Percentiles rank a stretch among this genome's conserved stretches.
Conservation (phyloP, 2,329 filamentous ascomycete species). For the Stachybotrys chartarum region DNA sequence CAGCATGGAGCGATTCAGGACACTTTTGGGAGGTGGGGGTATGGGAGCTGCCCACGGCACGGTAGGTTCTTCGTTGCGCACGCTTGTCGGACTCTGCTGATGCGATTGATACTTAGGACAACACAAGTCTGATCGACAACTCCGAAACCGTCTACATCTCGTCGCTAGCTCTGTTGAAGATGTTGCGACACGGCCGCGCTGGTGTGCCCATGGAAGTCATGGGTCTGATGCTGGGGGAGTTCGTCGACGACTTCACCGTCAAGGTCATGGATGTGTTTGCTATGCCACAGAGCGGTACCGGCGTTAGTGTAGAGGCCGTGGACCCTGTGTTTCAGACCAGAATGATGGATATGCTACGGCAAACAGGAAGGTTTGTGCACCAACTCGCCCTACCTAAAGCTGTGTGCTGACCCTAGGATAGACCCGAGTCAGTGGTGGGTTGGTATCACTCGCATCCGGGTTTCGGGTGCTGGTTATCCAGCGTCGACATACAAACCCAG, state of each 20-base stretch:
- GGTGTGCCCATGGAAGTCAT: conserved; percentile 99
- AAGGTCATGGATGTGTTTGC: conserved; percentile 98
- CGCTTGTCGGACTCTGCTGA: conserved; percentile 5
- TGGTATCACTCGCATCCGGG: conserved; percentile 99
- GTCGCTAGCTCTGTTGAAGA: conserved; percentile 92
- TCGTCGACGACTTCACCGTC: conserved; percentile 98
- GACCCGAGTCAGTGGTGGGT: conserved; percentile 93
- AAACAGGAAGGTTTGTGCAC: conserved; percentile 78
- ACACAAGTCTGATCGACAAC: conserved; percentile 89
- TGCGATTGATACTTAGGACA: conserved; percentile 56
- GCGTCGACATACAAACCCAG: conserved; percentile 98
- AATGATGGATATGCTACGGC: conserved; percentile 99
- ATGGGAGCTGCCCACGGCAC: conserved; percentile 44
- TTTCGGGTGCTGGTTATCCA: conserved; percentile 98
- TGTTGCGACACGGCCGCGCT: conserved; percentile 93
- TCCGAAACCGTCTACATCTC: conserved; percentile 99
- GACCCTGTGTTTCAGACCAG: conserved; percentile 99
- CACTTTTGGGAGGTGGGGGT: conserved; percentile 72
- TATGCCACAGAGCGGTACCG: conserved; percentile 98
- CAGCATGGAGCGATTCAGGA: conserved; percentile 84
- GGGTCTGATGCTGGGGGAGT: conserved; percentile 98
- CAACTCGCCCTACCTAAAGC: neutral
- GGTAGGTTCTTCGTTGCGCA: conserved; percentile 19
- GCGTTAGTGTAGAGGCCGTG: conserved; percentile 95
- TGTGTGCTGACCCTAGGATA: conserved; percentile 27